These are phyloP conservation scores for Glycine tomentella DNA, from an alignment of 306 rosid genomes.

Conservation along the genomic window DNA sequence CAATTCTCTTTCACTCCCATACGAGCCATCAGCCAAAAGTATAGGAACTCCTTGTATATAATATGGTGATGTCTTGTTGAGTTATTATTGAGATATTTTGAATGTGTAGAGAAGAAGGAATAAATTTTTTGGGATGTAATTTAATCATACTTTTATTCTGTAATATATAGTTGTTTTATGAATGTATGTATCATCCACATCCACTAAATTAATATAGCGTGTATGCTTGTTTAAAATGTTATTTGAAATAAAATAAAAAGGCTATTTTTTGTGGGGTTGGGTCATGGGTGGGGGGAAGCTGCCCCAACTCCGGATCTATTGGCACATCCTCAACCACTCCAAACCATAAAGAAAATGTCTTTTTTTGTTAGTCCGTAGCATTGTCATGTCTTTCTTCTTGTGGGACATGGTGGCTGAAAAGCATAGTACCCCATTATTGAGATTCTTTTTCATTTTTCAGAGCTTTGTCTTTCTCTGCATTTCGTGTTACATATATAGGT, in stretches of 20 bases:
- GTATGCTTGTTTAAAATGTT: not conserved
- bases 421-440: constrained; percentile 38
- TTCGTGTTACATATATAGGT: not conserved
- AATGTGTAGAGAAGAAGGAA: constrained; percentile 57
- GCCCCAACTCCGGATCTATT: not conserved
- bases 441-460: constrained; percentile 37
- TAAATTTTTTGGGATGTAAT: constrained; percentile 47
- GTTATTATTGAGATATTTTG: constrained; percentile 34
- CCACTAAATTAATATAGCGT: not conserved
- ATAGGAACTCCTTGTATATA: constrained; percentile 62
- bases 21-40: constrained; percentile 40
- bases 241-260: not conserved
- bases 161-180: constrained; percentile 19
- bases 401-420: constrained; percentile 46
- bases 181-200: not conserved
- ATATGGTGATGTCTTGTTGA: constrained; percentile 47
- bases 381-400: constrained; percentile 24
- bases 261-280: constrained; percentile 10
- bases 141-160: not conserved
- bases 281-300: constrained; percentile 10
- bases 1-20: constrained; percentile 36
- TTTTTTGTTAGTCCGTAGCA: not conserved
- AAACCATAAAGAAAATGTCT: constrained; percentile 5
- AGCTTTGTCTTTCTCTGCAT: constrained; percentile 40
- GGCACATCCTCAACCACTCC: constrained; percentile 38